phyloP scores from a whole-genome alignment of 2,329 filamentous ascomycete species.

The Didymella arachidicola region DNA sequence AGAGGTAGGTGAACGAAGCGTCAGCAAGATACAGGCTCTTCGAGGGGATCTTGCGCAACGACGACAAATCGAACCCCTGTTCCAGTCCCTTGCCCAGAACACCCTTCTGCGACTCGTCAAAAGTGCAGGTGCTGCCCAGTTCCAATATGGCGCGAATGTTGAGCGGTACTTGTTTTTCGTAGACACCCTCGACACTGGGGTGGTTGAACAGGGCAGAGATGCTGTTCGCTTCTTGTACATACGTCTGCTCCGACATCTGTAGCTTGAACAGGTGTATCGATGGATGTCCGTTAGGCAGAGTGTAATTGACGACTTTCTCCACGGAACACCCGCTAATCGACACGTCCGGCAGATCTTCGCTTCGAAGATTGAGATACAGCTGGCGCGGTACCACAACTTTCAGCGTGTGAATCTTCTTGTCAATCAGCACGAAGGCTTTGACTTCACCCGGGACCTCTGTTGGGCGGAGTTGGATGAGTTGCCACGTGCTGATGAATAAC shows the following conservation, averaged over 20 bases:
- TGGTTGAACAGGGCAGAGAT: constrained; percentile 87
- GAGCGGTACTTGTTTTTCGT: constrained; percentile 90
- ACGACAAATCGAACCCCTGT: constrained; percentile 86
- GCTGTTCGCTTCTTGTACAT: constrained; percentile 83
- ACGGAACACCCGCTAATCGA: constrained; percentile 85
- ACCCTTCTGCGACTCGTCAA: constrained; percentile 88
- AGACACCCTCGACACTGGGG: constrained; percentile 94
- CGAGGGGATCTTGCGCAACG: constrained; percentile 71
- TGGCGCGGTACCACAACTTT: constrained; percentile 89
- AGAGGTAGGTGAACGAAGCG: constrained; percentile 81
- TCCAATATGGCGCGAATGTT: constrained; percentile 87
- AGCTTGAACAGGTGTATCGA: constrained; percentile 95
- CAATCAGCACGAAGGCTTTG: constrained; percentile 88
- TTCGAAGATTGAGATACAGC: constrained; percentile 90
- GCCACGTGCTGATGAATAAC: constrained; percentile 93
- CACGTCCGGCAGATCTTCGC: constrained; percentile 85
- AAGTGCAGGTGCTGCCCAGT: constrained; percentile 88
- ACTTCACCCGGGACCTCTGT: constrained; percentile 88
- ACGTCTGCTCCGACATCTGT: constrained; percentile 86
- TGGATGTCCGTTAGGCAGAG: constrained; percentile 91
- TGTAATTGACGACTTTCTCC: constrained; percentile 92
- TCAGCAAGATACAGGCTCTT: constrained; percentile 80
- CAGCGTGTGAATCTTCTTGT: constrained; percentile 86
- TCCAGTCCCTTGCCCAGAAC: constrained; percentile 93
- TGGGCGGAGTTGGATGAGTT: constrained; percentile 84